phyloP scores from a whole-genome alignment of 202 grass and related monocot genomes.

The Brachypodium distachyon region DNA sequence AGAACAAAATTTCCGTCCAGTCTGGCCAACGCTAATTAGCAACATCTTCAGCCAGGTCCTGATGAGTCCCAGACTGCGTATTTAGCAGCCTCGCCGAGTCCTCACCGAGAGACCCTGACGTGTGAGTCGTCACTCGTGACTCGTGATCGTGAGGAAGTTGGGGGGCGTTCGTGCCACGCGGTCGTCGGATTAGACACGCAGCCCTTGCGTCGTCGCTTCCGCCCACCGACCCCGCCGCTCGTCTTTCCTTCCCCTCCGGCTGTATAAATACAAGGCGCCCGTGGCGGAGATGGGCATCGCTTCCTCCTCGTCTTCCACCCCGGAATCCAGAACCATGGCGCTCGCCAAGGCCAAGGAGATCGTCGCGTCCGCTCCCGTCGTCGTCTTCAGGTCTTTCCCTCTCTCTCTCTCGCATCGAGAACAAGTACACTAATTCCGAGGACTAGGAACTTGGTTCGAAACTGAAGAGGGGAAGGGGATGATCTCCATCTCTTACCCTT shows the following conservation, averaged over 20 bases:
- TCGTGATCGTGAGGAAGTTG: neutral
- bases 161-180: neutral
- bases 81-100: neutral
- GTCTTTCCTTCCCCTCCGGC: neutral
- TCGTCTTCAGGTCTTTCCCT: constrained; percentile 49
- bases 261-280: constrained; percentile 7
- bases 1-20: no score
- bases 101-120: no score
- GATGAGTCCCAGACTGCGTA: no score
- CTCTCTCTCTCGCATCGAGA: neutral
- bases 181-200: neutral
- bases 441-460: no score
- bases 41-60: no score
- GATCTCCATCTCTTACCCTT: neutral
- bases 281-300: constrained; percentile 9
- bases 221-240: neutral
- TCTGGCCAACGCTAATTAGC: no score
- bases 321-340: constrained; percentile 39
- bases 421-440: no score
- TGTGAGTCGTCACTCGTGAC: neutral
- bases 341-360: constrained; percentile 58
- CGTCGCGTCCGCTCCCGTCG: constrained; percentile 50
- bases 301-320: constrained; percentile 16
- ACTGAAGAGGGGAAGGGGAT: neutral
- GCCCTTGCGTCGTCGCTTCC: neutral